These are phyloP conservation scores for Aegle marmelos DNA, from an alignment of 345 rosid genomes.

Conservation along the genomic window DNA sequence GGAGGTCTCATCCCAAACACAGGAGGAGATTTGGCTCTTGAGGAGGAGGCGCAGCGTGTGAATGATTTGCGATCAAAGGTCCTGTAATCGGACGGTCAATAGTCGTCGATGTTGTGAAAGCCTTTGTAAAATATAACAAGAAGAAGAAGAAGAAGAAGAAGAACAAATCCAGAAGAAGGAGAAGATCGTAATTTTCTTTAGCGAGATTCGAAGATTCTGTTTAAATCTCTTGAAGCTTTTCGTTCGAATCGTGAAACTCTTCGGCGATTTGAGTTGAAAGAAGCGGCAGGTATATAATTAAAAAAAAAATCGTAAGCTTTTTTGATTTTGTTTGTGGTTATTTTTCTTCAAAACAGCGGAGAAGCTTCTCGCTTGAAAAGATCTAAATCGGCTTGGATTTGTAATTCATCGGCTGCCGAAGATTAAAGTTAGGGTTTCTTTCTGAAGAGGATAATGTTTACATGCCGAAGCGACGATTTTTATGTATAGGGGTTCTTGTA, in stretches of 20 bases:
- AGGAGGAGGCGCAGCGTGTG: not conserved
- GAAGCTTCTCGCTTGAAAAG: not conserved
- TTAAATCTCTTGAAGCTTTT: slow-evolving; percentile 2
- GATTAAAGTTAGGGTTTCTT: not conserved
- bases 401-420: not conserved
- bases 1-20: not conserved
- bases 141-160: not conserved
- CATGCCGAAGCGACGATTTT: not conserved
- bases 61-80: slow-evolving; percentile 1
- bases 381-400: not conserved
- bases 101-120: slow-evolving; percentile 5
- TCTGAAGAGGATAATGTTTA: not conserved
- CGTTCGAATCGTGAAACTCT: slow-evolving; percentile 9
- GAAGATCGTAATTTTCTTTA: not conserved
- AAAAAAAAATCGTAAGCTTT: slow-evolving; percentile 31
- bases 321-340: slow-evolving; percentile 33
- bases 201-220: slow-evolving; percentile 13
- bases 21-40: not conserved
- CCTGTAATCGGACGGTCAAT: slow-evolving; percentile 15
- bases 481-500: not conserved
- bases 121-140: not conserved
- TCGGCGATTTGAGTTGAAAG: slow-evolving; percentile 2
- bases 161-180: not conserved
- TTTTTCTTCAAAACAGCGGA: slow-evolving; percentile 10
- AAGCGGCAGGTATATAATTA: slow-evolving; percentile 18